Base-by-base conservation (phyloP, 208 protist species). In the Wallacemonas sp. region DNA sequence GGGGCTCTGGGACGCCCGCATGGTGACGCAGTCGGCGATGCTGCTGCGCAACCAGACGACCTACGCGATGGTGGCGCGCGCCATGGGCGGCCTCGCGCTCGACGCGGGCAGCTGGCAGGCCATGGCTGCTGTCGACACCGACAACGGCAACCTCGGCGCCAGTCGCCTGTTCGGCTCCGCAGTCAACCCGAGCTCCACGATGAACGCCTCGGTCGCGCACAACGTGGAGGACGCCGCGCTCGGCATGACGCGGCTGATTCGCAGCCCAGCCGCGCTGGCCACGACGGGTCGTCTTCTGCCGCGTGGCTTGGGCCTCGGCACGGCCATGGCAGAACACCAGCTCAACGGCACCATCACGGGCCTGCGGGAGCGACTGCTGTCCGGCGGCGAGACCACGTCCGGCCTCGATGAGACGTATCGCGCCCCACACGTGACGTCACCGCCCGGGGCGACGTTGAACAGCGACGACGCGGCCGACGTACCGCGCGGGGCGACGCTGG, bases 1-100 rank as follows among this genome's bases (percentile, higher is more conserved):
- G 16, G 61, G 43, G 8, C 27, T 72, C 29, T 83, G 78, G 72
- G 78, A 83, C 34, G 78, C 72, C 9, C 75, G 66, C 23, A 60
- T 66, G 68, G 60, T 47, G 26, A 70, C 29, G 14, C 52, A 58
- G 32, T 58, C 52, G 30, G 29, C 14, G 16, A 58, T 58, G 26
- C 52, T 58, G 26, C 52, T 58, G 29, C 52, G 52, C 30, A 33
- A 58, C 29, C 29, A 30, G 2, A 38, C 52, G 6, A 12, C 52
- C 30, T 58, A 58, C 30, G 30, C 30, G 5, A 58, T 39, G 30
- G 52, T 58, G n/a, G 52, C 30, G 52, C 52, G 52, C n/a, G 52
- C 52, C 16, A 14, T 58, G 30, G 48, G 44, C 9, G 9, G 14
- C 14, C 14, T 41, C 9, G 36, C 47, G n/a, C 6, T 32, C 26